Conservation (phyloP, 2,329 filamentous ascomycete genomes). For the Pseudogymnoascus sp. region DNA sequence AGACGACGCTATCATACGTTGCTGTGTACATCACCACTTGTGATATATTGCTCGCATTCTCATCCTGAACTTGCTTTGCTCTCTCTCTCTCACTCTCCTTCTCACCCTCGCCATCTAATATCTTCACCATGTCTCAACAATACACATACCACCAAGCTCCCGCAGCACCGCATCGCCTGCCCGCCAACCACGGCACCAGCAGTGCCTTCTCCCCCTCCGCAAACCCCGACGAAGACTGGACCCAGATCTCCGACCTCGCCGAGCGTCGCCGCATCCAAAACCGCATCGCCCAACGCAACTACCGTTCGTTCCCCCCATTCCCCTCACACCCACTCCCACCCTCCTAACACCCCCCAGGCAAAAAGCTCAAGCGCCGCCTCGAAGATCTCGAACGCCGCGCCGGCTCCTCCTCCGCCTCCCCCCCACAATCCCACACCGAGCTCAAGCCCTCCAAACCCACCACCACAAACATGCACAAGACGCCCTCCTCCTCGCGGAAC, state of each 20-base stretch:
- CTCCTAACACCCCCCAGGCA: conserved; percentile 47
- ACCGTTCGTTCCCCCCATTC: conserved; percentile 56
- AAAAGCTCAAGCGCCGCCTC: conserved; percentile 85
- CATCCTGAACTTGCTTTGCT: background rate
- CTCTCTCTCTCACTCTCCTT: background rate
- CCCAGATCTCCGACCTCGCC: conserved; percentile 94
- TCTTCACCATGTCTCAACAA: conserved; percentile 26
- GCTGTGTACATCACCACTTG: background rate
- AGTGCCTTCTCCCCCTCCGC: conserved; percentile 92
- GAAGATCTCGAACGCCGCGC: conserved; percentile 78
- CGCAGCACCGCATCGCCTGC: conserved; percentile 48
- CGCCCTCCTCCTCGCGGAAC: conserved; percentile 16
- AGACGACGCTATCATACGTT: background rate
- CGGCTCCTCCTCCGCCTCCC: conserved; percentile 51
- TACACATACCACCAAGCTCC: conserved; percentile 26
- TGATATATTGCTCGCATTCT: background rate
- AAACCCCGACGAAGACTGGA: conserved; percentile 97
- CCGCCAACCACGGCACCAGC: conserved; percentile 69
- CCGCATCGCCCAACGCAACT: conserved; percentile 94
- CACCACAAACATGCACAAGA: conserved; percentile 20
- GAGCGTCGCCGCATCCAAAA: conserved; percentile 94
- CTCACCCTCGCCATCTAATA: background rate
- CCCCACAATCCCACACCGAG: conserved; percentile 45
- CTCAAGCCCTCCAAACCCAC: conserved; percentile 19
- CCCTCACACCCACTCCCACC: background rate